These are phyloP conservation scores for Viola odorata DNA, from an alignment of 345 rosid genomes.

Conservation along the genomic window DNA sequence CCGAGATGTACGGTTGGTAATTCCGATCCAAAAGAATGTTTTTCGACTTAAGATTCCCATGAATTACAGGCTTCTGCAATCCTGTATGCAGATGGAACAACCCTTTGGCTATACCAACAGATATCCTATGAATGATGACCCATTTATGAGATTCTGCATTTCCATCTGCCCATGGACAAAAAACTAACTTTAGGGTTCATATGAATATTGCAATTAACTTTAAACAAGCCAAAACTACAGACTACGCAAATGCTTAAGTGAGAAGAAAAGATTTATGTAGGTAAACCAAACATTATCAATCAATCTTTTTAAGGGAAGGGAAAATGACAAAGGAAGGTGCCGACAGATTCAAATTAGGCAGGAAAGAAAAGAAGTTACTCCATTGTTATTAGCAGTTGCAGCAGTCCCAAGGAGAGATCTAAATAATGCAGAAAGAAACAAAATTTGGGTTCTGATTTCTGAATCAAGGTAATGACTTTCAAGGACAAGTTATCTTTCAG, in stretches of 20 bases:
- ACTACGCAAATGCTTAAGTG: no score
- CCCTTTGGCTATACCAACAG: constrained; percentile 60
- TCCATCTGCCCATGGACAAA: constrained; percentile 39
- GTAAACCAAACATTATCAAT: not conserved
- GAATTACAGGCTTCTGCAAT: constrained; percentile 50
- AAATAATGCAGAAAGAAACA: constrained; percentile 1
- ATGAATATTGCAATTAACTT: no score
- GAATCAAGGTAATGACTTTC: no score
- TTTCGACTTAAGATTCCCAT: constrained; percentile 82
- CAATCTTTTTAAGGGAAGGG: constrained; percentile 3
- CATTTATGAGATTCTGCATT: constrained; percentile 49
- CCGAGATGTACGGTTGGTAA: constrained; percentile 54
- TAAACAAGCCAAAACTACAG: no score
- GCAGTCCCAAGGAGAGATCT: constrained; percentile 1
- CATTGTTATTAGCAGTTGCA: no score
- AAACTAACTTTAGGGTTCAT: no score
- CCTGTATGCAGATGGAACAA: constrained; percentile 73
- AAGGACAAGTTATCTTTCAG: no score
- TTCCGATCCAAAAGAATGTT: constrained; percentile 55
- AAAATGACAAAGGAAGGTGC: constrained; percentile 12
- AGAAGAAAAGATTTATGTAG: not conserved
- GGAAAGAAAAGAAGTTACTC: not conserved
- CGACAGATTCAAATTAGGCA: constrained; percentile 11
- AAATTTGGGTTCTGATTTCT: no score
- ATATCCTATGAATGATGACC: constrained; percentile 48